These are phyloP conservation scores for Roridomyces roridus DNA, from an alignment of 768 basidiomycete species.

Conservation along the genomic window DNA sequence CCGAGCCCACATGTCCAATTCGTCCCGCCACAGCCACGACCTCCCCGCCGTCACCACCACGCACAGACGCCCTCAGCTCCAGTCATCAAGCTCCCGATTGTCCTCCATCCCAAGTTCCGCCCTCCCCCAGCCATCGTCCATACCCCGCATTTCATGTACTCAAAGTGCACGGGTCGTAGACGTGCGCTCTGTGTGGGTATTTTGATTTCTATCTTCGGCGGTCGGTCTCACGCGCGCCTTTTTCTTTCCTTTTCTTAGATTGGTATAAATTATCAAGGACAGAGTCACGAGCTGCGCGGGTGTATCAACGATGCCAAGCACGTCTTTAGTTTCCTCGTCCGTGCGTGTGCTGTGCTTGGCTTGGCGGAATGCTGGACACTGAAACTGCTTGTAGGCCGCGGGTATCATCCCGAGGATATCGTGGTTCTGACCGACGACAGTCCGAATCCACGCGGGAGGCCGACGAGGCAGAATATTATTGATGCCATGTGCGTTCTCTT, in stretches of 20 bases:
- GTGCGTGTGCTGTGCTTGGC: too few species aligned
- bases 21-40: background rate
- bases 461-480: conserved; percentile 57
- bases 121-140: background rate
- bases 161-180: conserved; percentile 29
- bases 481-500: background rate
- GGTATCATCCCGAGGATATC: too few species aligned
- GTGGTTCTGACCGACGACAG: conserved; percentile 33
- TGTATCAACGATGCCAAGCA: too few species aligned
- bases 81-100: background rate
- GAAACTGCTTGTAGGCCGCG: too few species aligned
- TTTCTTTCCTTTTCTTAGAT: too few species aligned
- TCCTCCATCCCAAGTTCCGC: background rate
- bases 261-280: too few species aligned
- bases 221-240: too few species aligned
- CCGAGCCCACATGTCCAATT: conserved; percentile 1
- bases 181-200: conserved; percentile 26
- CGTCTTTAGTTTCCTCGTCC: too few species aligned
- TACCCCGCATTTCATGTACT: conserved; percentile 24
- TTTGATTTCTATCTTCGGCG: too few species aligned
- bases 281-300: too few species aligned
- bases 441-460: conserved; percentile 48
- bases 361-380: too few species aligned
- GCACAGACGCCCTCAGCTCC: background rate
- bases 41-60: background rate